Conservation (phyloP, 2,329 filamentous ascomycete genomes). For the Penicillium psychrosexuale region DNA sequence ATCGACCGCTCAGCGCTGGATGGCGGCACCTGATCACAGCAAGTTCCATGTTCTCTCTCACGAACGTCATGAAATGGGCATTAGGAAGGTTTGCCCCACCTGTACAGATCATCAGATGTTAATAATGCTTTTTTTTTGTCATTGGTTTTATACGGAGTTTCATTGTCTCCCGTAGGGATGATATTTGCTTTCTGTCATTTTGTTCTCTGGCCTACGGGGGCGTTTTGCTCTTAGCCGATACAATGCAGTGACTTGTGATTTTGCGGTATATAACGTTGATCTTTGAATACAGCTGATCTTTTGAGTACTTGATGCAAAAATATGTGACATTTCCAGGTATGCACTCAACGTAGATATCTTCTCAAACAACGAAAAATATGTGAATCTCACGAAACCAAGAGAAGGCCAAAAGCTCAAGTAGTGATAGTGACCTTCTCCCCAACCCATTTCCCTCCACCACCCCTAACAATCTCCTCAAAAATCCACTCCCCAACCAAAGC, state of each 20-base stretch:
- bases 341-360: background rate
- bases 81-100: background rate
- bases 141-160: slow-evolving; percentile 10
- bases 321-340: background rate
- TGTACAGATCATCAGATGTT: slow-evolving; percentile 14
- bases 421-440: slow-evolving; percentile 23
- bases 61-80: slow-evolving; percentile 16
- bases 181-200: background rate
- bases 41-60: slow-evolving; percentile 5
- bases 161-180: background rate
- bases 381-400: too few species aligned
- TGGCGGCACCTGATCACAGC: slow-evolving; percentile 13
- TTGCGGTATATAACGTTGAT: background rate
- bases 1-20: too few species aligned
- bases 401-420: background rate
- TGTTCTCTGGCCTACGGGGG: background rate
- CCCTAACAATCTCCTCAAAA: slow-evolving; percentile 25
- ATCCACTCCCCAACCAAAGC: slow-evolving; percentile 36
- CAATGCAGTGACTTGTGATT: background rate
- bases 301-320: background rate
- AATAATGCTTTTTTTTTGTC: background rate
- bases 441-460: slow-evolving; percentile 18
- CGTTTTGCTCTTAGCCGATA: background rate
- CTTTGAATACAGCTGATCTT: background rate
- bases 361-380: background rate